Evolutionary conservation across 2,329 filamentous ascomycete genomes (phyloP), one percentile per base, ranked within the genome.

Genomic region (Neofusicoccum cordaticola): DNA sequence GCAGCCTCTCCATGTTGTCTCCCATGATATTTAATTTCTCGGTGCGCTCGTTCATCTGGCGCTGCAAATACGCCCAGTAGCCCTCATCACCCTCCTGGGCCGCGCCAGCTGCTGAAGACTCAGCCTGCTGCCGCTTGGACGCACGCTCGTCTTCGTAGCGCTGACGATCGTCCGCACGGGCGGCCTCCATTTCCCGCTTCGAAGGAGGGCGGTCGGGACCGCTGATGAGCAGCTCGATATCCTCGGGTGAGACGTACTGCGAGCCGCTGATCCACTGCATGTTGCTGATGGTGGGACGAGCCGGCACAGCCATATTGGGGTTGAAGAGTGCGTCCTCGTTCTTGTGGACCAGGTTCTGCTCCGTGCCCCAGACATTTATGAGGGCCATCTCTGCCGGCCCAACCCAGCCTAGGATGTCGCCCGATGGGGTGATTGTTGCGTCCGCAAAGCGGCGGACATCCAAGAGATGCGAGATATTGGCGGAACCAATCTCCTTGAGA

Each of bases 241-340:
- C 95, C 1, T 88, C 84, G 0, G 92, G 90, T 1, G 92, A 92
- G 51, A 99, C 85, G 71, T 96, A 90, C 77, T 97, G 94, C 1
- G 94, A 98, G 3, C 95, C 95, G 0, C 93, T 90, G 61, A 99
- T 92, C 95, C 95, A 99, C 78, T 98, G 93, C 42, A 99, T 79
- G 71, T 96, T 97, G 19, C 91, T 96, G 66, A 99, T 99, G 0
- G 93, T 97, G 0, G 95, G 95, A 2, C 95, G 87, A 12, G 92
- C 84, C 1, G 93, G 94, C 22, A 90, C 84, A 15, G 85, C 74
- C 0, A 91, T 85, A 65, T 90, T 83, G 0, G 91, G 88, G 73
- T 98, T 97, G 77, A 91, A 86, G 2, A 99, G 82, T 7, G 83
- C 86, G 73, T 97, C 93, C n/a, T 80, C 15, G 81, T 80, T 48